Percentiles rank a stretch among this genome's conserved stretches.
Conservation (phyloP, 129 eudicot genomes). For the Gnaphalium uliginosum region DNA sequence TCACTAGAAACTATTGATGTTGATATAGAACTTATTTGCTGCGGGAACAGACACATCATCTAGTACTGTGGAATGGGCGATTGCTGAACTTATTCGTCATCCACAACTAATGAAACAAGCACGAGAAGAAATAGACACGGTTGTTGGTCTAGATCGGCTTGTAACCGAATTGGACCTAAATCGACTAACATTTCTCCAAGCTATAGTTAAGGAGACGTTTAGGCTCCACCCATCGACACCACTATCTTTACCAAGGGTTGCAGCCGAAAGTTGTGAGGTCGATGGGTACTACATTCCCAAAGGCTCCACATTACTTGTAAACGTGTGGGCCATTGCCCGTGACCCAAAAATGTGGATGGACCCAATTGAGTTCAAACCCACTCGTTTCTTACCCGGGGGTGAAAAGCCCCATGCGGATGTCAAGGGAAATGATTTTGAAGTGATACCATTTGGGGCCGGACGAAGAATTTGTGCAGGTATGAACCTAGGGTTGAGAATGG, state of each 20-base stretch:
- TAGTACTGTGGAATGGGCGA: slow-evolving; percentile 91
- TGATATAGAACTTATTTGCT: slow-evolving; percentile 58
- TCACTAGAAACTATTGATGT: slow-evolving; percentile 1
- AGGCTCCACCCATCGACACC: slow-evolving; percentile 94
- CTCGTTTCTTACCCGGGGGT: slow-evolving; percentile 65
- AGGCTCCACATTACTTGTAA: slow-evolving; percentile 71
- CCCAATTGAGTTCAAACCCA: slow-evolving; percentile 68
- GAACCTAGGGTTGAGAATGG: slow-evolving; percentile 80
- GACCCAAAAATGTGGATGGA: slow-evolving; percentile 72
- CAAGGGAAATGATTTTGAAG: slow-evolving; percentile 64
- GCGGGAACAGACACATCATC: slow-evolving; percentile 93
- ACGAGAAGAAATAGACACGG: slow-evolving; percentile 57
- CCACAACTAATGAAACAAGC: slow-evolving; percentile 55
- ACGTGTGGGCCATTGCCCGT: slow-evolving; percentile 96
- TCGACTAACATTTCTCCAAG: slow-evolving; percentile 58
- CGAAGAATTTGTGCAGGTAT: slow-evolving; percentile 90
- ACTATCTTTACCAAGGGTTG: slow-evolving; percentile 75
- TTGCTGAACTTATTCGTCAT: slow-evolving; percentile 75
- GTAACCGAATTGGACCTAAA: slow-evolving; percentile 63
- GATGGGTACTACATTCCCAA: slow-evolving; percentile 68
- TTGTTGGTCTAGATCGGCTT: slow-evolving; percentile 64
- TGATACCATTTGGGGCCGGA: slow-evolving; percentile 89
- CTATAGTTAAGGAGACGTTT: slow-evolving; percentile 70
- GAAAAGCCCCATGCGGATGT: slow-evolving; percentile 62
- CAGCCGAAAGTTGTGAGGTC: slow-evolving; percentile 58